Evolutionary conservation across 768 basidiomycete genomes (phyloP).

Genomic region (Trametes meyenii): DNA sequence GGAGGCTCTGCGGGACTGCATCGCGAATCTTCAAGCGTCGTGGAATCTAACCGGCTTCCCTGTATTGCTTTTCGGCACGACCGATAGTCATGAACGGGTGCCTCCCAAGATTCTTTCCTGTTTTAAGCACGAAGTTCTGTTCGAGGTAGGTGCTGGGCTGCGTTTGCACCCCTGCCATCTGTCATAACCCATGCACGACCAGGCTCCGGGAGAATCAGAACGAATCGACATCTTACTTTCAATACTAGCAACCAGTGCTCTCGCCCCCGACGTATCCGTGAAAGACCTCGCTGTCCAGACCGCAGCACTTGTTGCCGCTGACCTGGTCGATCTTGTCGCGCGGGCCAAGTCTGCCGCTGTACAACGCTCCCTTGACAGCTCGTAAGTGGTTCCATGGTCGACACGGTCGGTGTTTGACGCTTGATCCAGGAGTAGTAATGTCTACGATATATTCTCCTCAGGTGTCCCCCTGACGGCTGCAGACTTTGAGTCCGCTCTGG

Average conservation of each 20-base stretch:
- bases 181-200: not conserved
- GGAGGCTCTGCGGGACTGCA: slow-evolving; percentile 62
- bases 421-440: not conserved
- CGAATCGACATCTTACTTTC: slow-evolving; percentile 61
- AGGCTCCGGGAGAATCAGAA: slow-evolving; percentile 84
- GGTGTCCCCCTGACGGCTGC: slow-evolving; percentile 50
- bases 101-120: slow-evolving; percentile 62
- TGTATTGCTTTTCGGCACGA: slow-evolving; percentile 75
- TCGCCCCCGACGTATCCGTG: slow-evolving; percentile 84
- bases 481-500: slow-evolving; percentile 77
- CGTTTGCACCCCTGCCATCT: not conserved
- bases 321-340: slow-evolving; percentile 70
- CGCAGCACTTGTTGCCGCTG: slow-evolving; percentile 85
- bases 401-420: not conserved
- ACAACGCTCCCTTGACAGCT: slow-evolving; percentile 42
- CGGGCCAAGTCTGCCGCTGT: slow-evolving; percentile 61
- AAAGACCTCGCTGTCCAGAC: slow-evolving; percentile 77
- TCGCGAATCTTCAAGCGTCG: slow-evolving; percentile 54
- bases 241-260: slow-evolving; percentile 40
- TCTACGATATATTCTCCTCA: slow-evolving; percentile 38
- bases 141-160: slow-evolving; percentile 54
- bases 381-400: slow-evolving; percentile 36
- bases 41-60: slow-evolving; percentile 71
- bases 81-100: slow-evolving; percentile 64
- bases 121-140: slow-evolving; percentile 84